Base-by-base conservation (phyloP, 164 flowering plant genomes). In the Paratinospora sagittata region DNA sequence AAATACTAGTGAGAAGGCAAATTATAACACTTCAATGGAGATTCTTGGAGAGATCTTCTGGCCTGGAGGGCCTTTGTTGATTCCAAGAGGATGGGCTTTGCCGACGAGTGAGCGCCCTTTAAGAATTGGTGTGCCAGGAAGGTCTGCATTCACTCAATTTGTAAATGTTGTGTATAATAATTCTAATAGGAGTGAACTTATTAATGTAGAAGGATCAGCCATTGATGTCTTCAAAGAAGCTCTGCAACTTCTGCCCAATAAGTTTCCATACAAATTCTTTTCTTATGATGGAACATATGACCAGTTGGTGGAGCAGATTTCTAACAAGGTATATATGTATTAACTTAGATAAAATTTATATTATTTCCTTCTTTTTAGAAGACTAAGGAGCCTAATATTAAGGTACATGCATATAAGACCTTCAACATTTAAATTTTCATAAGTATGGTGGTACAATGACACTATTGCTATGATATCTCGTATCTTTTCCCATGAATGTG, bases 51-150 rank as follows among this genome's bases (percentile, higher is more conserved):
- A 57, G 6, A 68, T 79, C 11, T 17, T 73, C 2, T 82, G 83
- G 81, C 85, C 85, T 45, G 85, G 85, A 26, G 78, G 78, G 8
- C 67, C 73, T 17, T 14, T 41, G 65, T 17, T 23, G 3, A 43
- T 65, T 37, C 85, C 83, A 27, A 78, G 72, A 68, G 85, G 85
- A 65, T 82, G 81, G 79, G 68, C 37, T 1, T 21, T 43, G 13
- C 66, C 73, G 13, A 66, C 66, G 19, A 61, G 27, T 6, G 21
- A 23, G 13, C 71, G 30, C 0, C 78, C 72, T 24, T 34, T 81
- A 39, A 73, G 23, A 30, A 72, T 81, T 27, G 79, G 77, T 0
- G 83, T 81, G 30, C 81, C 82, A 2, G 30, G 36, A 0, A 27
- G 27, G 16, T 11, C 74, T n/a, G 37, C 34, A 1, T 80, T 80